Conservation (phyloP, 805 yeast species). For the Saccharomycopsis oosterbeekiorum region DNA sequence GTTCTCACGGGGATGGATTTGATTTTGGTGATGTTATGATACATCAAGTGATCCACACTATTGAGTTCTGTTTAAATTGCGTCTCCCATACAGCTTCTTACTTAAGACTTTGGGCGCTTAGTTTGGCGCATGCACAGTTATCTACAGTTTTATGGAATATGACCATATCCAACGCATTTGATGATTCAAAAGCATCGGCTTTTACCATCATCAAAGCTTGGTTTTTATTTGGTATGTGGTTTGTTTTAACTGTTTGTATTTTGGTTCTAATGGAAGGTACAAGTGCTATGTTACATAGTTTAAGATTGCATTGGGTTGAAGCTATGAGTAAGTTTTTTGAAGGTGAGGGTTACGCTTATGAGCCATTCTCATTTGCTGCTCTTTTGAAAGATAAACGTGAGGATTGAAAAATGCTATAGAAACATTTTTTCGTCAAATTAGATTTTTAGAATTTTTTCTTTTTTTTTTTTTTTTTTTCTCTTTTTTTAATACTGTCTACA, state of each 20-base stretch:
- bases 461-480: background rate
- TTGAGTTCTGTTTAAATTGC: conserved; percentile 93
- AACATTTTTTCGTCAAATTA: too few relatives aligned
- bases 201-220: conserved; percentile 69
- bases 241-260: conserved; percentile 79
- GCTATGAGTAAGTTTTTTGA: conserved; percentile 96
- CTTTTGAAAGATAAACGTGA: conserved; percentile 17
- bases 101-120: conserved; percentile 92
- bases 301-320: conserved; percentile 98
- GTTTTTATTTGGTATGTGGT: conserved; percentile 88
- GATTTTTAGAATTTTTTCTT: background rate
- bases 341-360: conserved; percentile 90
- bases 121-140: conserved; percentile 93
- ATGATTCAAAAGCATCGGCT: conserved; percentile 34
- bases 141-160: conserved; percentile 93
- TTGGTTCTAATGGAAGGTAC: conserved; percentile 98
- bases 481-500: background rate
- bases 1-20: conserved; percentile 45
- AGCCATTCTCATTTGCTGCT: conserved; percentile 66
- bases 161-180: conserved; percentile 81
- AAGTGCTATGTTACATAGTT: conserved; percentile 97
- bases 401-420: background rate
- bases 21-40: conserved; percentile 91
- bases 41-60: conserved; percentile 95
- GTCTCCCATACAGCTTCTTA: conserved; percentile 98